Base-by-base conservation (phyloP, 371 early-diverging fungal genomes). In the Nematocida ironsii region DNA sequence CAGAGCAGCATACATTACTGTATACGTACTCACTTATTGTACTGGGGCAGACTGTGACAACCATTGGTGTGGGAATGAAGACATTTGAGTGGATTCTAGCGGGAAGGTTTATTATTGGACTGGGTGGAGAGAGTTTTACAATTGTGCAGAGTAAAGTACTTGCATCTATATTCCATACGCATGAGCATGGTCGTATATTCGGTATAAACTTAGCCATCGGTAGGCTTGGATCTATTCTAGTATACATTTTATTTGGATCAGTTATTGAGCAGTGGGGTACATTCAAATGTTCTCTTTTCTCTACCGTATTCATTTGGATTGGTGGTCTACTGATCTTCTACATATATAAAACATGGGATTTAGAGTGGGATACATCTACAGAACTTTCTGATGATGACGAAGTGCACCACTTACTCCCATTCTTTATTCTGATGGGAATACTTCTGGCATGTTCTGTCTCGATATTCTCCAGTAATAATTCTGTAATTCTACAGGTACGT, bases 81-180 rank as follows among this genome's bases (percentile, higher is more conserved):
- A 75, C 25, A 61, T 89, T 90, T 72, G 69, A 78, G 64, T 42
- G 87, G 1, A 89, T 91, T 89, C 70, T 90, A 3, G 55, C 88
- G 16, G 92, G 92, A 18, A 87, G 92, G 5, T 72, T 90, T 39
- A 57, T 91, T 4, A 90, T 90, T 84, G 92, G 92, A 16, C 85
- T 91, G 4, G 92, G 92, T 2, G 91, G 91, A 27, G 92, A 91
- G 74, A 88, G 89, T 54, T 88, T 91, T 54, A 90, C 90, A 75
- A 90, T 91, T 11, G 89, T 89, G 3, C 89, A 90, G 68, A 85
- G 90, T 27, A 89, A 88, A 56, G 86, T 90, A 55, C 89, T 90
- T 13, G 87, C 90, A 5, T 87, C 89, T 56, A 84, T 88, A 75
- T 90, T 90, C 83, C 82, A 84, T 50, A 85, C 85, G 23, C 86